Evolutionary conservation across 371 early-diverging fungal species (phyloP), one percentile per base, ranked within the genome.

Genomic region (Dinochytrium kinnereticum): DNA sequence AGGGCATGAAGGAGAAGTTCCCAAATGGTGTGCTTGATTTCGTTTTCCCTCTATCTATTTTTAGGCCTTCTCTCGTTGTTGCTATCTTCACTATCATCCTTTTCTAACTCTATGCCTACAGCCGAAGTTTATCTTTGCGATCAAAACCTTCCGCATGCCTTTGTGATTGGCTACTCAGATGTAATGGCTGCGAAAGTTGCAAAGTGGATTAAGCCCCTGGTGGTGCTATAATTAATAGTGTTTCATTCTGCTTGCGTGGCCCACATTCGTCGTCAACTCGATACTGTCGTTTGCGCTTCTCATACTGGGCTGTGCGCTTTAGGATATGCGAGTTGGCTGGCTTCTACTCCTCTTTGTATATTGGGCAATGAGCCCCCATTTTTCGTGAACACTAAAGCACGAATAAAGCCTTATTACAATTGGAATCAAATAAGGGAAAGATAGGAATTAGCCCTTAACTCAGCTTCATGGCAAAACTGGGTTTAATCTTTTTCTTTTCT

Each of bases 91-190:
- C 24, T 55, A 7, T 24, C 10, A 30, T 55, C 28, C 24, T 55
- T 55, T 17, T 44, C 21, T 13, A 57, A 21, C n/a, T n/a, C n/a
- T n/a, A 21, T 17, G 34, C 21, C 7, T 37, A 31, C 75, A 73
- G 26, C 85, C 85, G 73, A 84, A 53, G 71, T 87, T 34, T 78
- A 86, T 55, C 71, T 92, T 44, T 93, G 94, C 76, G 72, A 87
- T 26, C 80, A 88, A 39, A 86, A 88, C 28, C 78, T 92, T 51
- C 90, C 91, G 49, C 94, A 93, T 80, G 89, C 92, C n/a, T 93
- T 93, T 78, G 91, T 91, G 64, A 69, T 91, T 28, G 88, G 88
- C 28, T 66, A 71, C 53, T 59, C 78, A 39, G 75, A 72, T 34
- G 64, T 78, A 19, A 72, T 78, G 69, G 79, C 64, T 1, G 28